These are phyloP conservation scores for Fomitopsis betulina DNA, from an alignment of 1,284 basidiomycete genomes.

Conservation along the genomic window DNA sequence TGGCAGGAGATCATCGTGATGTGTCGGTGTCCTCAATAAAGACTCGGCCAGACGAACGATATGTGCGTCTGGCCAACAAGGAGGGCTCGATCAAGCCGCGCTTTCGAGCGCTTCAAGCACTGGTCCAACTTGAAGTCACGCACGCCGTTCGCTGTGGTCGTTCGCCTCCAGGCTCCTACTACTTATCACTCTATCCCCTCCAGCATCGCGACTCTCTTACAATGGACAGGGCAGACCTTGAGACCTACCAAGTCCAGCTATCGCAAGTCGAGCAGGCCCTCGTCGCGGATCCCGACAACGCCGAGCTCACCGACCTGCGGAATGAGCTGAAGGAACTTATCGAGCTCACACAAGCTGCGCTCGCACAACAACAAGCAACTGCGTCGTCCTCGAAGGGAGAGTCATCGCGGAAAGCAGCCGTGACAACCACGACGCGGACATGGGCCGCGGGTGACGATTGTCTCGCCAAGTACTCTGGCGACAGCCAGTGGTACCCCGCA, in stretches of 20 bases:
- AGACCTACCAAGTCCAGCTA: constrained; percentile 87
- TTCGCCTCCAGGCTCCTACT: neutral
- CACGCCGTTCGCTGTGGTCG: neutral
- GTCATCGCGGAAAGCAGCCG: constrained; percentile 45
- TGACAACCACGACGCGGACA: constrained; percentile 43
- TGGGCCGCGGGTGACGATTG: constrained; percentile 90
- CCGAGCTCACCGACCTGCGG: constrained; percentile 72
- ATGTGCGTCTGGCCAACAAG: no score
- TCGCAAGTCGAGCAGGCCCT: constrained; percentile 89
- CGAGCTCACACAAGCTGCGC: constrained; percentile 73
- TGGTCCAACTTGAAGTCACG: no score
- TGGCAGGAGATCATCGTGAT: no score
- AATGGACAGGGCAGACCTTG: constrained; percentile 78
- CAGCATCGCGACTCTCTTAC: neutral
- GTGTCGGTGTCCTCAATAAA: no score
- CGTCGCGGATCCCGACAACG: constrained; percentile 76
- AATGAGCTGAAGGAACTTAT: constrained; percentile 90
- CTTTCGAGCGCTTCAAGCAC: neutral
- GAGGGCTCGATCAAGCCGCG: neutral
- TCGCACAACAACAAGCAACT: constrained; percentile 59
- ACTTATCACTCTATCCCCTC: neutral
- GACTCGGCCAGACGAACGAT: no score
- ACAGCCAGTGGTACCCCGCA: constrained; percentile 89
- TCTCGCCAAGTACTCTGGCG: constrained; percentile 87
- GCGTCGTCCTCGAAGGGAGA: constrained; percentile 58